Base-by-base conservation (phyloP, 768 basidiomycete genomes). In the Boletus rufocinnamomeus region DNA sequence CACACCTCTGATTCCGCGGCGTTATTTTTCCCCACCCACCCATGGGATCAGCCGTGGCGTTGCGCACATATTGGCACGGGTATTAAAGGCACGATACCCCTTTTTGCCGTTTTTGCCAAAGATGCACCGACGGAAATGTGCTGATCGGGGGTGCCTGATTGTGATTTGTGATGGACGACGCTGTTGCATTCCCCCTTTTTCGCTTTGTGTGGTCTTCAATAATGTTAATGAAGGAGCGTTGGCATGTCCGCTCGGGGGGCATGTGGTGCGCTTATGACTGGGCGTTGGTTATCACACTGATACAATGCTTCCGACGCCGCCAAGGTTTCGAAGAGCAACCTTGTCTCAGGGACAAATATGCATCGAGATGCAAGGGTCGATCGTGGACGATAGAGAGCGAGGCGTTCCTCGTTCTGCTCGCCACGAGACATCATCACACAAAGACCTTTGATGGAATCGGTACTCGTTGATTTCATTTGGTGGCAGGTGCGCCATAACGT, bases 101-200 rank as follows among this genome's bases (percentile, higher is more conserved):
- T 14, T 17, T 54, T 52, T 28, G 21, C 35, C 37, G 19, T n/a
- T 16, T 25, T 37, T 37, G 32, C 40, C 52, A 19, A 55, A 19
- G 21, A 7, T 7, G 34, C 19, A 54, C 30, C 27, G 19, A 49
- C 38, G 38, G 48, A 32, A 13, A 38, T 32, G 14, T 35, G 23
- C 8, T 41, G 23, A 44, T 35, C 9, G 14, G 38, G 38, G 17
- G 47, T 62, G 47, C 52, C 54, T 67, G 60, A 65, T 68, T 19
- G 62, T 37, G 57, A 69, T 59, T 59, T 54, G 63, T 10, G 53
- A 66, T 54, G 50, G 55, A 35, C 23, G 35, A 44, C 7, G 21
- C n/a, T n/a, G 21, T 46, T 35, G n/a, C 32, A 6, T 21, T 50
- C 25, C 11, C 41, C n/a, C 35, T 5, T 19, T 30, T 47, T 38